These are phyloP conservation scores for Fusarium torulosum DNA, from an alignment of 2,329 filamentous ascomycete species.

Conservation along the genomic window DNA sequence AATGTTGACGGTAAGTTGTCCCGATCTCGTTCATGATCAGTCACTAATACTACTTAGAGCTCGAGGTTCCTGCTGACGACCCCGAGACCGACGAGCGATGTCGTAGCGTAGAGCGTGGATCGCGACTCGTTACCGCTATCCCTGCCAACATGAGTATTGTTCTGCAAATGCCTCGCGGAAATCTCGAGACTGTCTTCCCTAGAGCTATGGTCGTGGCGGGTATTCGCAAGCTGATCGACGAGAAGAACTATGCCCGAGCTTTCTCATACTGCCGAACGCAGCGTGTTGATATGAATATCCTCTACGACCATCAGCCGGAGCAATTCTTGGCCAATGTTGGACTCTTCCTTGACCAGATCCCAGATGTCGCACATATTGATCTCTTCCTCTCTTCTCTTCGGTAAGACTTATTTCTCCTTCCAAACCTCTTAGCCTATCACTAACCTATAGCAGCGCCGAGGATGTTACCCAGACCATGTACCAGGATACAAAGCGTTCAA, in stretches of 20 bases:
- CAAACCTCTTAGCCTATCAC: not conserved
- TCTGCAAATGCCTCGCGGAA: slow-evolving; percentile 95
- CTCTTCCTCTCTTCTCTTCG: slow-evolving; percentile 88
- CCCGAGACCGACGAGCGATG: slow-evolving; percentile 94
- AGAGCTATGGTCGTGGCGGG: slow-evolving; percentile 92
- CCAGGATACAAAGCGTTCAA: slow-evolving; percentile 77
- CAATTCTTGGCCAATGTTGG: slow-evolving; percentile 84
- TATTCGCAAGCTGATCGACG: slow-evolving; percentile 83
- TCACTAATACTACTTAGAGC: slow-evolving; percentile 64
- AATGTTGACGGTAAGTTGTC: slow-evolving; percentile 69
- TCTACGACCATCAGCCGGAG: slow-evolving; percentile 91
- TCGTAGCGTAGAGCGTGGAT: slow-evolving; percentile 90
- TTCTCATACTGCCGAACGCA: slow-evolving; percentile 92
- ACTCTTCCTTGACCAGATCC: slow-evolving; percentile 85
- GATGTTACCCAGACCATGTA: slow-evolving; percentile 96
- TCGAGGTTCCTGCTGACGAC: slow-evolving; percentile 87
- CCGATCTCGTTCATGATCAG: not conserved
- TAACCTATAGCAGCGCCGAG: slow-evolving; percentile 73
- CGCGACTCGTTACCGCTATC: slow-evolving; percentile 87
- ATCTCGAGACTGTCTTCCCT: slow-evolving; percentile 94
- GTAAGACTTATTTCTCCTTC: slow-evolving; percentile 58
- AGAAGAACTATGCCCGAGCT: slow-evolving; percentile 83
- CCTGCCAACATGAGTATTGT: slow-evolving; percentile 88
- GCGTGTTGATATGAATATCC: slow-evolving; percentile 96
- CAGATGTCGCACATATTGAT: slow-evolving; percentile 85